phyloP scores from a whole-genome alignment of 805 yeast genomes.

The Ogataea pignaliae region DNA sequence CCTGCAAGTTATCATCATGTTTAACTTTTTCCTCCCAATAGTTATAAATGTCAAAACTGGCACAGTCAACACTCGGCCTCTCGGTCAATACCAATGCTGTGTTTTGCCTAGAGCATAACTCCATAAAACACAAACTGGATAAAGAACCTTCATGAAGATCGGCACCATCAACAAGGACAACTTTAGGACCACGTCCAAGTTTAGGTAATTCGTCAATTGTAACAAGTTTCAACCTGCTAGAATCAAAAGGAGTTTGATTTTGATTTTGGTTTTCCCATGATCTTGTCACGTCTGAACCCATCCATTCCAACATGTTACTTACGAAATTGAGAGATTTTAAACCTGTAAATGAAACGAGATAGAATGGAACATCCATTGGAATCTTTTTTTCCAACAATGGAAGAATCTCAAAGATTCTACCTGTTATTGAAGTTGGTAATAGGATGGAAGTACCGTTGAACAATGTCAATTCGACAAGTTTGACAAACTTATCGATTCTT shows the following conservation, averaged over 20 bases:
- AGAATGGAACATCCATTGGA: constrained; percentile 51
- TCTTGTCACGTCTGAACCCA: constrained; percentile 80
- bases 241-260: constrained; percentile 73
- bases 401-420: constrained; percentile 76
- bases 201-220: constrained; percentile 51
- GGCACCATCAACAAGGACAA: constrained; percentile 72
- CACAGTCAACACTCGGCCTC: constrained; percentile 42
- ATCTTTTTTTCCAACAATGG: constrained; percentile 29
- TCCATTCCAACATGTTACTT: constrained; percentile 91
- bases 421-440: constrained; percentile 76
- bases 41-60: constrained; percentile 45
- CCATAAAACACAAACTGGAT: constrained; percentile 47
- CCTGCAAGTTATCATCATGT: constrained; percentile 39
- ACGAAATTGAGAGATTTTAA: constrained; percentile 77
- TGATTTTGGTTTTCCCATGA: constrained; percentile 74
- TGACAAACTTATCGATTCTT: constrained; percentile 60
- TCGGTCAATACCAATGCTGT: constrained; percentile 77
- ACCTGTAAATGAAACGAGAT: constrained; percentile 74
- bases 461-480: constrained; percentile 59
- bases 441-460: constrained; percentile 76
- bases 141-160: constrained; percentile 61
- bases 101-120: constrained; percentile 57
- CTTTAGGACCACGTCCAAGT: constrained; percentile 59
- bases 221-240: constrained; percentile 49
- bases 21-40: constrained; percentile 49